Evolutionary conservation across 495 filamentous ascomycete genomes (phyloP), one percentile per base, ranked within the genome.

Genomic region (Immersiella caudata): DNA sequence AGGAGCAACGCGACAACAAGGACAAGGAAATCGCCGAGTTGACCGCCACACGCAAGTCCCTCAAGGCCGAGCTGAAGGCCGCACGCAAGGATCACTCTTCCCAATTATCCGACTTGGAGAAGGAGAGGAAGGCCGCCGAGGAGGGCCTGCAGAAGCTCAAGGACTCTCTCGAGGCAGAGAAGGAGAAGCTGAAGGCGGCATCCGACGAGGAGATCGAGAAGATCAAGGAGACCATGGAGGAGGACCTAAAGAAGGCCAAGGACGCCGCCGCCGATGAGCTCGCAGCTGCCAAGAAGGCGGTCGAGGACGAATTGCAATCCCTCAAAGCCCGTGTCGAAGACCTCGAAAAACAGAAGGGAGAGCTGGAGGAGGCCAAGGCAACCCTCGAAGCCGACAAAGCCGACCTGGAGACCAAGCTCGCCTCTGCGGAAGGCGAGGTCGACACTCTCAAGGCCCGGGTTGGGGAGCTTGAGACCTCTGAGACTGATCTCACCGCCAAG

Each of bases 291-390:
- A 63, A 51, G 54, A 29, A 67, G 12, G 14, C 65, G 22, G 27
- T 74, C 55, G 71, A 72, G 22, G 71, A 72, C 22, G 65, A 68
- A 14, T 68, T 72, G 2, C 60, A 57, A 6, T 50, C 60, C 1
- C 64, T 72, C 52, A 66, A 74, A 61, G 40, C 57, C 22, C 70
- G 75, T 18, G 69, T 79, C 49, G 68, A 67, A 14, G 74, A 78
- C 24, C 69, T 85, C 9, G 74, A 81, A 62, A 70, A 76, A 62
- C 75, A 79, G 33, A 81, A 76, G 67, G 75, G 72, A 63, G 79
- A 74, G 11, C 59, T 70, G 7, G 74, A 75, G 50, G 67, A 71
- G 40, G 71, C 78, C 64, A 67, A 70, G 60, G 65, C 67, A 14
- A 57, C 67, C 3, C 65, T 82, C 16, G 70, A 78, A 56, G 72